Evolutionary conservation across 176 grass and related monocot species (phyloP), one percentile per base, ranked within the genome.

Genomic region (bread wheat (Triticum aestivum)): DNA sequence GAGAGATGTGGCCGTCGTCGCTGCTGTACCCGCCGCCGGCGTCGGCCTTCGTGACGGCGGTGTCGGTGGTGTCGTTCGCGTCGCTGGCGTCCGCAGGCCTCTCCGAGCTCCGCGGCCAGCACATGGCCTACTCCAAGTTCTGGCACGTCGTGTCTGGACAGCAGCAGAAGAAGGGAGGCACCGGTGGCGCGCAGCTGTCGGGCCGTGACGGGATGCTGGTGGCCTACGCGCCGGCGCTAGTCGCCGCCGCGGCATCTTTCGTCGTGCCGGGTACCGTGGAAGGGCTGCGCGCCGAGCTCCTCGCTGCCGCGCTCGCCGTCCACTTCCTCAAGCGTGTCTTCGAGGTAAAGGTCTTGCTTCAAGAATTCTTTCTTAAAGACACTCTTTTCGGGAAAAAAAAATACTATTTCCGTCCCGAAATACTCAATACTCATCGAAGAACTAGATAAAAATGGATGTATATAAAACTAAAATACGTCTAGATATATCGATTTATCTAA

Each of bases 311-410:
- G 5, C 78, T 98, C 21, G 71, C 73, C 67, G 64, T 81, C 3
- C 93, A 98, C 62, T 98, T 94, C 83, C 81, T 98, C 83, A 95
- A 95, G 58, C 94, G 96, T 9, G 79, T 90, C 0, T 75, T 98
- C 5, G 93, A 98, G 96, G 96, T 97, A 67, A 11, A 6, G 6
- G 6, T 67, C 11, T 11, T 44, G 42, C 39, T 44, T 44, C 42
- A 44, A 44, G 21, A n/a, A 59, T 59, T 14, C 5, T 52, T 52
- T 52, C 49, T 17, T 17, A 0, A 52, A 1, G 49, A 52, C 49
- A 52, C 12, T 52, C 14, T 52, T 52, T 52, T 7, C 17, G 2
- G 5, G 6, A 56, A 56, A 54, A 51, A 52, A 56, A 7, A 20
- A 18, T 44, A 44, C 9, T 44, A 10, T 39, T 1, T 44, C 10